Evolutionary conservation across 345 rosid species (phyloP), one percentile per base, ranked within the genome.

Genomic region (Capsella bursapastoris): DNA sequence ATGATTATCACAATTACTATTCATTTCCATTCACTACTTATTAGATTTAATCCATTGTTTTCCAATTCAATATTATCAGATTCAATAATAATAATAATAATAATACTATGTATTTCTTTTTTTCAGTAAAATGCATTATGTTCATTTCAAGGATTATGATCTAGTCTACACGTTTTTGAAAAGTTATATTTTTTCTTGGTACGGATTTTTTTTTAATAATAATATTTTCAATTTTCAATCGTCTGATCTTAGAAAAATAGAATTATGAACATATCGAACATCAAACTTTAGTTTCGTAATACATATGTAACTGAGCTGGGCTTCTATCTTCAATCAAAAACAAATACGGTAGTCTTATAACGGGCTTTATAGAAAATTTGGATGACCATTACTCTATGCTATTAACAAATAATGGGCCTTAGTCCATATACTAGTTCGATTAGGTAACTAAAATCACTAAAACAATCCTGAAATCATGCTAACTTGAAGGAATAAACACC

Each of bases 341-440:
- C 4, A 25, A 18, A 62, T 18, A 62, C 6, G 27, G 25, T 1
- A 43, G 37, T 7, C 3, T 3, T 18, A 32, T 8, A 70, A 32
- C 18, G 27, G 57, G 53, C 68, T 61, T 61, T 28, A 0, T 52
- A 5, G 27, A 13, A 5, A n/a, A 29, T 7, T 27, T 25, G 29
- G 10, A 18, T 34, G 10, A 5, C 3, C 38, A 48, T 25, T 45
- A 37, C 28, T 28, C 41, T 18, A 1, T 31, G 32, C 4, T 7
- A 59, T 68, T 9, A 4, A 15, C 12, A 31, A 12, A 18, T 2
- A 11, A 12, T 73, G 65, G 77, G 65, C 71, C 57, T 56, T 64
- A 52, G n/a, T 45, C 18, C 64, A 73, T 25, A 51, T 1, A 66
- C 27, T 8, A 35, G 25, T 22, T 22, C 2, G 25, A 27, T 45